Conservation (phyloP, 129 eudicot genomes). For the Ambrosia artemisiifolia region DNA sequence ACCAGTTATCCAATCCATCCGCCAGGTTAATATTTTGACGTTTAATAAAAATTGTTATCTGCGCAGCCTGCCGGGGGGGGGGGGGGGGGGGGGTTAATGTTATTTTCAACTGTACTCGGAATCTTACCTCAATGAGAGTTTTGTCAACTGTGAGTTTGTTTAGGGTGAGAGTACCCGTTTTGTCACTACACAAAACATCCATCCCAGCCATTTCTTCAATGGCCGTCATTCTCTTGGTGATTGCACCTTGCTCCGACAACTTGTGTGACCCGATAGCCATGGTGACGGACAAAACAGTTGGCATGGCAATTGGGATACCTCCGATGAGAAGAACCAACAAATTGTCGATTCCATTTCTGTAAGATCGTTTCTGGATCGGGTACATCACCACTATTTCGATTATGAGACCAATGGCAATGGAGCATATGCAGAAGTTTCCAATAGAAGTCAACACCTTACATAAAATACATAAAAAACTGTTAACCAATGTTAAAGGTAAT, state of each 20-base stretch:
- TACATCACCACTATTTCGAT: conserved; percentile 78
- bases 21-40: neutral
- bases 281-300: conserved; percentile 83
- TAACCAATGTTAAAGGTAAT: neutral
- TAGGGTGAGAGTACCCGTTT: conserved; percentile 87
- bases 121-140: conserved; percentile 62
- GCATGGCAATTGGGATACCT: conserved; percentile 96
- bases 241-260: conserved; percentile 85
- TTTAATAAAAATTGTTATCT: neutral
- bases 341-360: conserved; percentile 90
- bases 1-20: neutral
- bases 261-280: conserved; percentile 95
- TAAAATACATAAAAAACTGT: conserved; percentile 5
- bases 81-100: neutral
- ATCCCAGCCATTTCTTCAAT: conserved; percentile 97
- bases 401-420: conserved; percentile 68
- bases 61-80: neutral
- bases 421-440: conserved; percentile 82
- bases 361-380: conserved; percentile 73
- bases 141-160: conserved; percentile 86
- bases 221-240: conserved; percentile 96
- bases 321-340: conserved; percentile 84
- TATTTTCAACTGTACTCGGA: neutral
- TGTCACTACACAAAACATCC: conserved; percentile 95
- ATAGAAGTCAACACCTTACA: conserved; percentile 66